phyloP scores from a whole-genome alignment of 371 early-diverging fungal species.

The Rhizopus sp. region DNA sequence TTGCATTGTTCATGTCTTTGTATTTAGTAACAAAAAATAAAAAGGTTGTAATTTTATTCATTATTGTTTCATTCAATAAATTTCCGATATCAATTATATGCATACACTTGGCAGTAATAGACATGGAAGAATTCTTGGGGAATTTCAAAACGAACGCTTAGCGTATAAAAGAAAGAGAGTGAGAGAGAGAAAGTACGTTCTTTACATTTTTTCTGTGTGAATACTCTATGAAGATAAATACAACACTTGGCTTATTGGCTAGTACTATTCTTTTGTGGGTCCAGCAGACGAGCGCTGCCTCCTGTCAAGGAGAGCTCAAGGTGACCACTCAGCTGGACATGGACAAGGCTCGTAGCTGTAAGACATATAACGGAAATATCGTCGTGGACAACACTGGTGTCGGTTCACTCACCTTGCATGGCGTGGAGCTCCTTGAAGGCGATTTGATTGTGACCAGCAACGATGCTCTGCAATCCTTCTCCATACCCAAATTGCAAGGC shows the following conservation, averaged over 20 bases:
- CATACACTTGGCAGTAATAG: background rate
- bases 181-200: too few relatives aligned
- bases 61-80: too few relatives aligned
- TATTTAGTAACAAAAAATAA: background rate
- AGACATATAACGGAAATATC: constrained; percentile 43
- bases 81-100: too few relatives aligned
- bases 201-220: background rate
- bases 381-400: constrained; percentile 32
- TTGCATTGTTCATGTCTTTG: background rate
- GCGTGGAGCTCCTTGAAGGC: constrained; percentile 41
- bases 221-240: background rate
- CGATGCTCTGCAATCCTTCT: constrained; percentile 31
- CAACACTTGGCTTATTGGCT: constrained; percentile 9
- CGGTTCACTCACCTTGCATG: constrained; percentile 24
- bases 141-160: constrained; percentile 1
- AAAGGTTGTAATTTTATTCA: too few relatives aligned
- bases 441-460: constrained; percentile 48
- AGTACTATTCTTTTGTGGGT: constrained; percentile 6
- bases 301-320: constrained; percentile 29
- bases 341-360: constrained; percentile 39
- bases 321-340: constrained; percentile 45
- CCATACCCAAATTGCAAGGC: constrained; percentile 41
- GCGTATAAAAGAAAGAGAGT: background rate
- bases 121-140: background rate
- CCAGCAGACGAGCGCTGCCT: constrained; percentile 12